Evolutionary conservation across 768 basidiomycete genomes (phyloP).

Genomic region (Kwoniella botswanensis): DNA sequence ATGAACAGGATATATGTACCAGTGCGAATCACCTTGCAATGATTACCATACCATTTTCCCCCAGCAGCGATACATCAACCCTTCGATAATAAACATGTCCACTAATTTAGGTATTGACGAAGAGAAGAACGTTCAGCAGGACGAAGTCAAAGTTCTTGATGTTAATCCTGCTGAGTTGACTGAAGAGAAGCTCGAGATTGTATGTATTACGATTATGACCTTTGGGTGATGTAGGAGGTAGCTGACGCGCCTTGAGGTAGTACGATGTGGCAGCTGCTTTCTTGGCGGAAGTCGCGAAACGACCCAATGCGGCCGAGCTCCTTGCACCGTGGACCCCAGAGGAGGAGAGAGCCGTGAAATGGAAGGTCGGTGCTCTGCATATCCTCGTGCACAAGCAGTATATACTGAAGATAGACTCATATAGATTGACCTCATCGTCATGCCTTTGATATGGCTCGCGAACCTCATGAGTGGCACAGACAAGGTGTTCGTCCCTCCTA

Average conservation of each 20-base stretch:
- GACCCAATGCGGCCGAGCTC: slow-evolving; percentile 28
- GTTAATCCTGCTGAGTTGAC: slow-evolving; percentile 9
- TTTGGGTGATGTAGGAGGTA: neutral
- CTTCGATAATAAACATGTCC: neutral
- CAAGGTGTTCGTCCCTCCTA: slow-evolving; percentile 24
- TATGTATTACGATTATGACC: neutral
- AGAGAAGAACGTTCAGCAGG: slow-evolving; percentile 8
- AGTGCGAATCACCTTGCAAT: too few relatives aligned
- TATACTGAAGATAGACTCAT: neutral
- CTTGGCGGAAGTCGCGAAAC: slow-evolving; percentile 23
- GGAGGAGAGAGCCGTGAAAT: slow-evolving; percentile 35
- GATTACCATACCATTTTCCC: neutral
- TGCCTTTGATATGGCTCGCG: slow-evolving; percentile 28
- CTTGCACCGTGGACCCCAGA: slow-evolving; percentile 26
- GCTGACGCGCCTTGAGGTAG: neutral
- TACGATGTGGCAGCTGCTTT: slow-evolving; percentile 35
- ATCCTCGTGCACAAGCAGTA: slow-evolving; percentile 23
- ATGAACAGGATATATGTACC: neutral
- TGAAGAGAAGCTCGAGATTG: slow-evolving; percentile 12
- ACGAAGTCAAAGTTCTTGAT: slow-evolving; percentile 1
- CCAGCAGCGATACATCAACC: neutral
- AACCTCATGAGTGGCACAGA: slow-evolving; percentile 35
- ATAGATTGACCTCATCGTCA: slow-evolving; percentile 33
- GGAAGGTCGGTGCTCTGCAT: slow-evolving; percentile 23
- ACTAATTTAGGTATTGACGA: slow-evolving; percentile 11